Percentiles rank a stretch among this genome's conserved stretches.
Evolutionary conservation across 2,329 filamentous ascomycete genomes (phyloP).

Genomic region (Endocalyx cinctus): DNA sequence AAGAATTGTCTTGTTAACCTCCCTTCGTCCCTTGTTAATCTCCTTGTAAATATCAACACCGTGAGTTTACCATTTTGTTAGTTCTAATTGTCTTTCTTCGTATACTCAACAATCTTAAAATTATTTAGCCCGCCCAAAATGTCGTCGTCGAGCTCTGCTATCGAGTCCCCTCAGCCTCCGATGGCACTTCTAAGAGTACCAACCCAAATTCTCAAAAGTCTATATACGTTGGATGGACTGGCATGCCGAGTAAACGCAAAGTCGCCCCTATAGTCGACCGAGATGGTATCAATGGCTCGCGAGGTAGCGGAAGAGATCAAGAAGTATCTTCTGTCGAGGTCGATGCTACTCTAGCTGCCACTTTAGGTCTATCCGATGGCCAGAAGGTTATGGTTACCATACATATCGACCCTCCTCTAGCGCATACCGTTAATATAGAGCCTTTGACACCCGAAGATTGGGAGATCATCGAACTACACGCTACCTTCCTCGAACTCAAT

Average conservation of each 20-base stretch:
- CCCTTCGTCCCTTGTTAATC: constrained; percentile 74
- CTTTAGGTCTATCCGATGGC: constrained; percentile 73
- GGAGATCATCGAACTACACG: constrained; percentile 98
- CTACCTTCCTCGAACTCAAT: constrained; percentile 91
- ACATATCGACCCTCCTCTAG: constrained; percentile 84
- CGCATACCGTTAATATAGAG: constrained; percentile 95
- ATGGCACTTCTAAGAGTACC: constrained; percentile 35
- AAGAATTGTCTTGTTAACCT: constrained; percentile 96
- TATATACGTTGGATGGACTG: constrained; percentile 91
- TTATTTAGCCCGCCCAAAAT: constrained; percentile 78
- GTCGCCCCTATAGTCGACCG: constrained; percentile 67
- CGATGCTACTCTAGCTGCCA: constrained; percentile 75
- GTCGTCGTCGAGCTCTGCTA: constrained; percentile 89
- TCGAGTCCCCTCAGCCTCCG: constrained; percentile 45
- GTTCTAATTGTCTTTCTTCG: too few species aligned
- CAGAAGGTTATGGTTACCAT: constrained; percentile 69
- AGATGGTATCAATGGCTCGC: constrained; percentile 62
- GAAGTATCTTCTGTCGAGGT: constrained; percentile 78
- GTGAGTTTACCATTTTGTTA: constrained; percentile 45
- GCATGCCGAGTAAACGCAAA: constrained; percentile 90
- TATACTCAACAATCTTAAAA: constrained; percentile 1
- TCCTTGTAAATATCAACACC: constrained; percentile 85
- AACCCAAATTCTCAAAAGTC: constrained; percentile 56
- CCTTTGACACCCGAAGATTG: constrained; percentile 92
- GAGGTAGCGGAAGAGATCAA: constrained; percentile 63